A percentile compares a stretch with the other conserved stretches of the same genome.
Conservation (phyloP, 75 land plant genomes). For the Picea glauca region DNA sequence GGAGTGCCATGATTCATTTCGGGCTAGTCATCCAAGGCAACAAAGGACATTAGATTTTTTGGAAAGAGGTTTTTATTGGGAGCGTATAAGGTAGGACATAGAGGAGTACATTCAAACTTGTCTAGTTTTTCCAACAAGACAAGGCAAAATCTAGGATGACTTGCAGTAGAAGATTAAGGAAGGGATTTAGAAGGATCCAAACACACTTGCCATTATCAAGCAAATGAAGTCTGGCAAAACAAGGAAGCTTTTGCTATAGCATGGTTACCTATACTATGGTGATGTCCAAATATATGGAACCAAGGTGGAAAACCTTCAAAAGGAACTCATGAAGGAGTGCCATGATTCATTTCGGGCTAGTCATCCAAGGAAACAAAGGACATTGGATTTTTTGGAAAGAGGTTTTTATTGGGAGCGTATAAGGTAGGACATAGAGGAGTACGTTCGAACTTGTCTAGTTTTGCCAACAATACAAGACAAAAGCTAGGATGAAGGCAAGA, state of each 20-base stretch:
- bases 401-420: slow-evolving; percentile 22
- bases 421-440: slow-evolving; percentile 15
- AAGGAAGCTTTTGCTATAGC: no score
- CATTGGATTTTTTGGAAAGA: slow-evolving; percentile 10
- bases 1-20: slow-evolving; percentile 25
- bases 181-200: no score
- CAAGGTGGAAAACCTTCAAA: background rate
- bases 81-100: slow-evolving; percentile 15
- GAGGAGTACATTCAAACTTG: slow-evolving; percentile 16
- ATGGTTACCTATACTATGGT: no score
- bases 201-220: no score
- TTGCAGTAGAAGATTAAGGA: no score
- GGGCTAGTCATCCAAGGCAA: slow-evolving; percentile 21
- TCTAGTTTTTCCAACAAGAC: slow-evolving; percentile 14
- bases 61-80: slow-evolving; percentile 18
- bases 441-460: slow-evolving; percentile 17
- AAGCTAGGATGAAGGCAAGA: slow-evolving; percentile 2
- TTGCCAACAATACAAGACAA: slow-evolving; percentile 23
- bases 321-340: slow-evolving; percentile 14
- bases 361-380: slow-evolving; percentile 5
- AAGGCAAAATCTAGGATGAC: slow-evolving; percentile 21
- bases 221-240: no score
- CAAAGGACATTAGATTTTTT: slow-evolving; percentile 7
- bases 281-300: background rate
- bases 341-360: slow-evolving; percentile 27